Percentiles rank a stretch among this genome's conserved stretches.
phyloP scores from a whole-genome alignment of 257 asterid species.

The Rhazya stricta region DNA sequence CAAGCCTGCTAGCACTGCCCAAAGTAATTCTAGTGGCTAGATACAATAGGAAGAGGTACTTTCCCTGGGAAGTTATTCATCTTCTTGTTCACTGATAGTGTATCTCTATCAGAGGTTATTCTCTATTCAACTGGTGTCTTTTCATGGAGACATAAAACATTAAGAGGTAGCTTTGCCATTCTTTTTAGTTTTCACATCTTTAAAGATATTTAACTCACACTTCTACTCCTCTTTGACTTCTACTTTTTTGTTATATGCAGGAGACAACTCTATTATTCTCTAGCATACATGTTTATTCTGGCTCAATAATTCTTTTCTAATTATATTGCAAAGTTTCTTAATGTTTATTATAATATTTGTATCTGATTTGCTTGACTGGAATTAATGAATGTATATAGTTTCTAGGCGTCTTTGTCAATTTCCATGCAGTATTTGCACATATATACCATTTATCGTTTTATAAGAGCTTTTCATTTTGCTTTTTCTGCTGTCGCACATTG shows the following conservation, averaged over 20 bases:
- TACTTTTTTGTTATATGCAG: neutral
- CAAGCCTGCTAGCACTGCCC: conserved; percentile 29
- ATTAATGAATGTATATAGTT: neutral
- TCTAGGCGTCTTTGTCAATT: neutral
- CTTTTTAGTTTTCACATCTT: neutral
- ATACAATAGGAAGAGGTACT: conserved; percentile 8
- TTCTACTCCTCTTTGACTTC: neutral
- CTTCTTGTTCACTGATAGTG: neutral
- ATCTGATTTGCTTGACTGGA: neutral
- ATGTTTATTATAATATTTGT: neutral
- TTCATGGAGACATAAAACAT: neutral
- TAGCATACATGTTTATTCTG: neutral
- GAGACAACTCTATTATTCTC: neutral
- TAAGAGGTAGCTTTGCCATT: neutral
- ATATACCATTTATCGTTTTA: neutral
- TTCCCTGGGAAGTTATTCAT: conserved; percentile 1
- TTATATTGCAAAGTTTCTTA: neutral
- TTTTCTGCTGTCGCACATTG: neutral
- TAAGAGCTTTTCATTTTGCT: neutral
- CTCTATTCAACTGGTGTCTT: neutral
- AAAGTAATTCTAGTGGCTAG: conserved; percentile 17
- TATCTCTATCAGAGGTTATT: neutral
- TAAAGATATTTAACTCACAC: neutral
- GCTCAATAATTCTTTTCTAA: neutral
- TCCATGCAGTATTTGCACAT: neutral